Percentiles rank a stretch among this genome's conserved stretches.
Evolutionary conservation across 1,284 basidiomycete genomes (phyloP).

Genomic region (Ustilago bromivora): DNA sequence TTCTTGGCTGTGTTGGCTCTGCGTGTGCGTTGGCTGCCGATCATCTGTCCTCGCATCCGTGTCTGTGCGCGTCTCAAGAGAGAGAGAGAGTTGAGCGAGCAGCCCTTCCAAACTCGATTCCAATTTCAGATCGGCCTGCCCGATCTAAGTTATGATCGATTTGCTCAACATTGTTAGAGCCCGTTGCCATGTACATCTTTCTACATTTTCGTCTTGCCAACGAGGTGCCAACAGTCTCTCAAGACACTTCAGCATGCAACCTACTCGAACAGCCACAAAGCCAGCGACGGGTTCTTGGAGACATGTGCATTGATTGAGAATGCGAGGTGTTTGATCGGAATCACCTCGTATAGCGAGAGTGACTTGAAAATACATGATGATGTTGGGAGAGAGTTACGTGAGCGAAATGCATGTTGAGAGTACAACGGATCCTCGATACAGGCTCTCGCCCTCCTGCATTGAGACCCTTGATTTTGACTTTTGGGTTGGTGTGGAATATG

Average conservation of each 20-base stretch:
- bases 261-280: not conserved
- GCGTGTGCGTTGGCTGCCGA: slow-evolving; percentile 1
- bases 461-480: slow-evolving; percentile 31
- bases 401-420: slow-evolving; percentile 41
- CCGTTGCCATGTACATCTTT: not conserved
- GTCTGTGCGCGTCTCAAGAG: slow-evolving; percentile 13
- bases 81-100: not conserved
- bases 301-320: slow-evolving; percentile 45
- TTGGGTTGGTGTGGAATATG: slow-evolving; percentile 3
- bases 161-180: not conserved
- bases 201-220: not conserved
- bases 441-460: slow-evolving; percentile 48
- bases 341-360: slow-evolving; percentile 25
- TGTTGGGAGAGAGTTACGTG: slow-evolving; percentile 5
- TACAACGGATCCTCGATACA: slow-evolving; percentile 37
- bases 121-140: slow-evolving; percentile 1
- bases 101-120: not conserved
- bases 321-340: slow-evolving; percentile 24
- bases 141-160: slow-evolving; percentile 28
- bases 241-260: too few species aligned
- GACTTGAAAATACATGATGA: slow-evolving; percentile 42
- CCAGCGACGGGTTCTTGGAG: slow-evolving; percentile 18
- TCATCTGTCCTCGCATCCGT: slow-evolving; percentile 10
- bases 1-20: slow-evolving; percentile 6
- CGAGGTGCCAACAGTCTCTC: not conserved